Evolutionary conservation across 495 filamentous ascomycete species (phyloP).

Genomic region (Neurospora sp.): DNA sequence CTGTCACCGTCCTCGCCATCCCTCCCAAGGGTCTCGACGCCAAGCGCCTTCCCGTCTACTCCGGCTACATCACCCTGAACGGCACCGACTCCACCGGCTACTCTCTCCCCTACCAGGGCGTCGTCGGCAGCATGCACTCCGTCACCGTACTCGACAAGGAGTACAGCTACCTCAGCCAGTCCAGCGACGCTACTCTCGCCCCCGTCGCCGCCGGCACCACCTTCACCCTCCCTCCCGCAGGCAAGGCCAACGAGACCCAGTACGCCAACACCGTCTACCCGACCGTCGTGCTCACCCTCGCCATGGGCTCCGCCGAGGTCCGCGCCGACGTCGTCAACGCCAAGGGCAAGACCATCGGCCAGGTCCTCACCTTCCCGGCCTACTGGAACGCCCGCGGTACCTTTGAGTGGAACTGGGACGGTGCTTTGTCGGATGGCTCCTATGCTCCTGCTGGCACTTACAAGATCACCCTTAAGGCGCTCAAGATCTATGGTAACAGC

Average conservation of each 20-base stretch:
- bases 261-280: conserved; percentile 20
- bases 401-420: conserved; percentile 26
- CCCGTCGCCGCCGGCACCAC: conserved; percentile 25
- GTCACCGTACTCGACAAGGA: conserved; percentile 27
- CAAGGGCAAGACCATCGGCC: conserved; percentile 25
- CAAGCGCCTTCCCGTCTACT: conserved; percentile 39
- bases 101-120: conserved; percentile 42
- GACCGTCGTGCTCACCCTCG: conserved; percentile 20
- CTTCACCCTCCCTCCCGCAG: conserved; percentile 30
- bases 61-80: conserved; percentile 41
- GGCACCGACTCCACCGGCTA: conserved; percentile 37
- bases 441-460: conserved; percentile 35
- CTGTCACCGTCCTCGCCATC: conserved; percentile 31
- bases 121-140: conserved; percentile 33
- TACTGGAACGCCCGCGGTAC: conserved; percentile 30
- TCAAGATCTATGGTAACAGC: conserved; percentile 33
- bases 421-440: conserved; percentile 29
- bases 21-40: conserved; percentile 30
- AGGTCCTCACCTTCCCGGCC: conserved; percentile 24
- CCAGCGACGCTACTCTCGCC: conserved; percentile 18
- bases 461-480: conserved; percentile 31
- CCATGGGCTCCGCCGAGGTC: conserved; percentile 35
- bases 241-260: conserved; percentile 23
- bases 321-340: conserved; percentile 32
- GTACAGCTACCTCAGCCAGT: conserved; percentile 22